Percentiles rank a stretch among this genome's conserved stretches.
phyloP scores from a whole-genome alignment of 129 eudicot species.

The Artemisia annua region DNA sequence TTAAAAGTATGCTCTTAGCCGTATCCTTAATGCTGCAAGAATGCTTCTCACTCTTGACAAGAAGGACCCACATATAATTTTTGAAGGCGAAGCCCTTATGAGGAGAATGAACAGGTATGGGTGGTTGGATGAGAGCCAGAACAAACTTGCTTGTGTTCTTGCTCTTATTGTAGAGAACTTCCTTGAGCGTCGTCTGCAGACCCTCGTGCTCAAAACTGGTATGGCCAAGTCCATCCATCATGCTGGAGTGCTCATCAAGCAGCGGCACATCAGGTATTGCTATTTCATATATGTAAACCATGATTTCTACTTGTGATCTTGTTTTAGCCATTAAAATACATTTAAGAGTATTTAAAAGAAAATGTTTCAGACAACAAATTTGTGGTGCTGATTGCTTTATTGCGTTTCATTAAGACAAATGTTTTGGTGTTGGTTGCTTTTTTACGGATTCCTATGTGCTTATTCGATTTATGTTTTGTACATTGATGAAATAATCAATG shows the following conservation, averaged over 20 bases:
- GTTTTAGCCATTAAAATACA: too few relatives aligned
- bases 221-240: constrained; percentile 93
- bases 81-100: constrained; percentile 80
- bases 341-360: too few relatives aligned
- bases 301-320: too few relatives aligned
- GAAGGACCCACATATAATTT: constrained; percentile 80
- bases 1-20: constrained; percentile 72
- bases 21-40: constrained; percentile 74
- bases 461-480: too few relatives aligned
- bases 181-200: constrained; percentile 74
- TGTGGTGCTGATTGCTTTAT: too few relatives aligned
- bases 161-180: constrained; percentile 83
- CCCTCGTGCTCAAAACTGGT: constrained; percentile 73
- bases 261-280: constrained; percentile 86
- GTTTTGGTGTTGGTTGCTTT: too few relatives aligned
- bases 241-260: constrained; percentile 81
- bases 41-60: constrained; percentile 76
- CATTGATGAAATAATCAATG: too few relatives aligned
- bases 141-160: constrained; percentile 77
- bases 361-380: too few relatives aligned
- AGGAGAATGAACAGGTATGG: constrained; percentile 79
- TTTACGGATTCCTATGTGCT: too few relatives aligned
- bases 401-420: too few relatives aligned
- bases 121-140: constrained; percentile 68
- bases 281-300: too few relatives aligned